phyloP scores from a whole-genome alignment of 345 rosid species.

The Boechera divaricarpa region DNA sequence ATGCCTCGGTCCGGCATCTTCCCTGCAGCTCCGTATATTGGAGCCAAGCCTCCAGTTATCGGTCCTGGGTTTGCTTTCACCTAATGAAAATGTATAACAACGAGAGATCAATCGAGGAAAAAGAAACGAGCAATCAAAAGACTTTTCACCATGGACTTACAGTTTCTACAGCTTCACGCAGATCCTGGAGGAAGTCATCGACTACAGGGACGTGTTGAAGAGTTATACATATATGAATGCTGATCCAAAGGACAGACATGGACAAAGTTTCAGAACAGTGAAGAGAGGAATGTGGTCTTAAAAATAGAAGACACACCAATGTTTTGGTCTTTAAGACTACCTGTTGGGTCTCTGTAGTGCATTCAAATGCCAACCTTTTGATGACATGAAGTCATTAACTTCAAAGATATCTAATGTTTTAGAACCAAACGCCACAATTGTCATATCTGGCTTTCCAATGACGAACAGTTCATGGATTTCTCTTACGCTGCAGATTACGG shows the following conservation, averaged over 20 bases:
- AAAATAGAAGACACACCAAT: background rate
- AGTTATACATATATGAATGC: constrained; percentile 86
- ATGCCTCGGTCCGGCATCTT: constrained; percentile 82
- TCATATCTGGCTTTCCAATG: constrained; percentile 91
- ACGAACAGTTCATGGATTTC: constrained; percentile 74
- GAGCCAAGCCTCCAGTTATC: constrained; percentile 79
- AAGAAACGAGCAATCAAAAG: background rate
- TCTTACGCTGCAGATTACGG: constrained; percentile 57
- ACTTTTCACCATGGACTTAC: constrained; percentile 54
- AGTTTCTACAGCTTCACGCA: constrained; percentile 72
- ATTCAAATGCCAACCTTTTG: constrained; percentile 96
- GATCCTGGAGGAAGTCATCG: constrained; percentile 68
- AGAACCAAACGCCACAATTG: constrained; percentile 86
- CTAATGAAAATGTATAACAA: constrained; percentile 40
- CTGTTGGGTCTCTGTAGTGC: constrained; percentile 95
- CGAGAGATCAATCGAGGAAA: background rate
- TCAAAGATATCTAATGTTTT: constrained; percentile 75
- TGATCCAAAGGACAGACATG: constrained; percentile 47
- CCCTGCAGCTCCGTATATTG: constrained; percentile 96
- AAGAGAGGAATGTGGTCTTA: background rate
- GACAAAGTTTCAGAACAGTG: background rate
- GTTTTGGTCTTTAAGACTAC: constrained; percentile 44
- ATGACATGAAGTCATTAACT: constrained; percentile 84
- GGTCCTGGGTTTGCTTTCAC: constrained; percentile 90
- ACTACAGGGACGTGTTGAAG: constrained; percentile 79